Percentiles rank a stretch among this genome's conserved stretches.
Evolutionary conservation across 129 eudicot genomes (phyloP).

Genomic region (Artemisia tridentata): DNA sequence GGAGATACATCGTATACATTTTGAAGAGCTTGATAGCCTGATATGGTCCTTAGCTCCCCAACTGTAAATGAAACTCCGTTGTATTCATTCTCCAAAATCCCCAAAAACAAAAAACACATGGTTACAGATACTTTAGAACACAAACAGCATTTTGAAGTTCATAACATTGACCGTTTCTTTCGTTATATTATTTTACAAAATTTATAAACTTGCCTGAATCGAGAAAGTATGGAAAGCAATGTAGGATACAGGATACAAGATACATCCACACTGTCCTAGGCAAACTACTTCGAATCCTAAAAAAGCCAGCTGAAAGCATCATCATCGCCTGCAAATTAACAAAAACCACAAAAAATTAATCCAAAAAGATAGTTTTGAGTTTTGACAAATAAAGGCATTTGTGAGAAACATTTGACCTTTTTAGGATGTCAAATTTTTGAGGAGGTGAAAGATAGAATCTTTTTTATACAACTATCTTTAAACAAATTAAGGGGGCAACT

Average conservation of each 20-base stretch:
- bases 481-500: no score
- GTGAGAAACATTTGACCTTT: no score
- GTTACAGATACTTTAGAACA: neutral
- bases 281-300: conserved; percentile 78
- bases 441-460: neutral
- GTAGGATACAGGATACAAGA: conserved; percentile 83
- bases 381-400: no score
- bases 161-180: neutral
- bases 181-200: neutral
- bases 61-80: conserved; percentile 59
- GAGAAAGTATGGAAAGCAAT: conserved; percentile 87
- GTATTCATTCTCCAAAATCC: conserved; percentile 65
- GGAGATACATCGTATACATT: conserved; percentile 54
- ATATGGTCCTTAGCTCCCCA: conserved; percentile 61
- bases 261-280: conserved; percentile 82
- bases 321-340: conserved; percentile 52
- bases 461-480: neutral
- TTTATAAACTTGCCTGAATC: conserved; percentile 61
- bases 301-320: conserved; percentile 98
- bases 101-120: no score
- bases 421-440: no score
- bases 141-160: neutral
- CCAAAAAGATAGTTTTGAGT: neutral
- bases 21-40: conserved; percentile 66
- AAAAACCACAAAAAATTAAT: neutral